These are phyloP conservation scores for Yamadazyma atmosphaerica DNA, from an alignment of 1,139 yeast species.

Conservation along the genomic window DNA sequence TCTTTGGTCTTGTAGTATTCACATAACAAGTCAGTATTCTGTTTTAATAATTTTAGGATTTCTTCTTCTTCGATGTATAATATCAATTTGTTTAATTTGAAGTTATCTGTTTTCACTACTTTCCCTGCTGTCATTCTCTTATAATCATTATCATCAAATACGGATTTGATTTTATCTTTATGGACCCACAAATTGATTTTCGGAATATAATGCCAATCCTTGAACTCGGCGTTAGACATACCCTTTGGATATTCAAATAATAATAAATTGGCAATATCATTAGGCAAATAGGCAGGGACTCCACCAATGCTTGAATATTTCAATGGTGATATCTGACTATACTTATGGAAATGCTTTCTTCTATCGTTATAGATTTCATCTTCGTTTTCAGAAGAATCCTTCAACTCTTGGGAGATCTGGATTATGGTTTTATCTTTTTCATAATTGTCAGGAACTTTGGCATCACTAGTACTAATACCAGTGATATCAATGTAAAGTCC, in stretches of 20 bases:
- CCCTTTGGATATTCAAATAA: constrained; percentile 28
- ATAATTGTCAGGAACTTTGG: constrained; percentile 15
- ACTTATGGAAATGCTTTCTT: constrained; percentile 35
- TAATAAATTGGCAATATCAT: constrained; percentile 23
- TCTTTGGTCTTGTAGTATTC: constrained; percentile 34
- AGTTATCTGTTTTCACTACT: constrained; percentile 15
- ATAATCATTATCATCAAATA: constrained; percentile 24
- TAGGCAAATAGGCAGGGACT: constrained; percentile 29
- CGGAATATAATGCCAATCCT: constrained; percentile 31
- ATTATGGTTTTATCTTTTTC: constrained; percentile 14
- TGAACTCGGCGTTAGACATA: constrained; percentile 19
- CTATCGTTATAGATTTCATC: constrained; percentile 34
- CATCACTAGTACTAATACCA: constrained; percentile 22
- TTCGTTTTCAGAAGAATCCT: constrained; percentile 14
- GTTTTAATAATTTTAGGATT: constrained; percentile 20
- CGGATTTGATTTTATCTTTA: constrained; percentile 16
- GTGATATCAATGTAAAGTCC: constrained; percentile 37
- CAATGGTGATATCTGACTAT: constrained; percentile 36
- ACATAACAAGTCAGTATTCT: constrained; percentile 28
- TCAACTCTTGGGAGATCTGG: constrained; percentile 12
- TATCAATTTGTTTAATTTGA: constrained; percentile 21
- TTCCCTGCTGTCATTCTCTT: constrained; percentile 8
- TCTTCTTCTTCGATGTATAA: constrained; percentile 22
- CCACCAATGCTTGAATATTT: constrained; percentile 29
- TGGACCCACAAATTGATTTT: constrained; percentile 30